Base-by-base conservation (phyloP, 2,329 filamentous ascomycete species). In the Alternaria arborescens region DNA sequence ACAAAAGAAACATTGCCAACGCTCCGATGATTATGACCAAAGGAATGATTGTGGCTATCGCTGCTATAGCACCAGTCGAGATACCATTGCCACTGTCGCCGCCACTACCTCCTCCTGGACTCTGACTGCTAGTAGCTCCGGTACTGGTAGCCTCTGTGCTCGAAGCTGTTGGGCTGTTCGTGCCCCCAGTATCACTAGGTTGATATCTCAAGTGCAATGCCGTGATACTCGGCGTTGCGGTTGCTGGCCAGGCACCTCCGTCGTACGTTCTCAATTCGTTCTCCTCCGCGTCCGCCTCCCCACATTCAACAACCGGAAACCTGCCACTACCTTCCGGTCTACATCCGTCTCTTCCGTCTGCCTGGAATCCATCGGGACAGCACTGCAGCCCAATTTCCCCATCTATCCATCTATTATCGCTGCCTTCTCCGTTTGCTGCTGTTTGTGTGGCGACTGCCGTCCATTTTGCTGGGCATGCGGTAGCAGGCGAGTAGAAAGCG, bases 31-130 rank as follows among this genome's bases (percentile, higher is more conserved):
- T 91, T 2, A 90, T 91, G 1, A 88, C 91, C 40, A 98, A 93
- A 4, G 94, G 94, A 1, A 97, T 90, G 8, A 97, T 91, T 0
- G 97, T 94, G 2, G 93, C 94, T 42, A 97, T 88, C 1, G 94
- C 94, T 64, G 96, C 96, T 65, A 87, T 93, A 38, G 89, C 89
- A 36, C 85, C 83, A 53, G 84, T 84, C 60, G 78, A 82, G 4
- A 93, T 79, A 4, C 86, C 85, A 41, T 18, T 47, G 12, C 43
- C 56, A 41, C 18, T 42, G 7, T 79, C 74, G 3, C 43, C 52
- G 4, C 84, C 83, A 8, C 79, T 74, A 30, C 34, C 46, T 3
- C 30, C 32, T 50, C 30, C 46, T 2, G 32, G 46, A 5, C 20
- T 36, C 5, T 20, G 50, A 28, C 47, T 24, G 8, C 34, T 46